Conservation (phyloP, 441 rosid species). For the Erodium chrysanthum region DNA sequence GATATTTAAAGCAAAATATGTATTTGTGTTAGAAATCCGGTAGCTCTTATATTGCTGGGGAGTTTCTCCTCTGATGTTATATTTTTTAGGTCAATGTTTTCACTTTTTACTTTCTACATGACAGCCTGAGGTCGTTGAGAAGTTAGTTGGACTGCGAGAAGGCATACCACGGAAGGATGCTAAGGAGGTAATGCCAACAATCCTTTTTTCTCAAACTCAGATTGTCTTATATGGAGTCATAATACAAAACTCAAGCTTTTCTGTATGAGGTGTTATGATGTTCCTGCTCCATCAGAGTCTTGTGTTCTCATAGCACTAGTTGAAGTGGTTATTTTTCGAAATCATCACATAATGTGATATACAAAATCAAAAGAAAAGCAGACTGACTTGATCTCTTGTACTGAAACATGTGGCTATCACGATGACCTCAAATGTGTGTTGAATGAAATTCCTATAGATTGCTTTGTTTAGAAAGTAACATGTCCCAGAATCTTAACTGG, state of each 20-base stretch:
- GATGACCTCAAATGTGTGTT: background rate
- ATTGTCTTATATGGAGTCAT: background rate
- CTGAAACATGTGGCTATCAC: background rate
- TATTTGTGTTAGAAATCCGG: background rate
- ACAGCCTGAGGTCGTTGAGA: constrained; percentile 97
- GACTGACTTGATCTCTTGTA: background rate
- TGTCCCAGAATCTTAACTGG: background rate
- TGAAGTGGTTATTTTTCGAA: background rate
- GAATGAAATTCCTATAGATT: background rate
- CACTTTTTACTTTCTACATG: constrained; percentile 1
- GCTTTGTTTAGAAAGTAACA: background rate
- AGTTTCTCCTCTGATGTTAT: background rate
- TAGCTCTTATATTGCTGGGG: too few species aligned
- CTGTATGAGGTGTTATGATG: background rate
- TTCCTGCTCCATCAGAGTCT: background rate
- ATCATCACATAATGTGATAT: background rate
- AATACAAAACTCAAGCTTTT: background rate
- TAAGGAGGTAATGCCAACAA: constrained; percentile 57
- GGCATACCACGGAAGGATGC: constrained; percentile 96
- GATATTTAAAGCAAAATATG: too few species aligned
- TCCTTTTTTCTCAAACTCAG: background rate
- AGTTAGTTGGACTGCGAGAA: constrained; percentile 85
- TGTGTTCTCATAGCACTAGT: background rate
- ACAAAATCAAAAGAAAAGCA: background rate
- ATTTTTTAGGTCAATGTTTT: background rate